Evolutionary conservation across 2,329 filamentous ascomycete species (phyloP).

Genomic region (Corinectria fuckeliana): DNA sequence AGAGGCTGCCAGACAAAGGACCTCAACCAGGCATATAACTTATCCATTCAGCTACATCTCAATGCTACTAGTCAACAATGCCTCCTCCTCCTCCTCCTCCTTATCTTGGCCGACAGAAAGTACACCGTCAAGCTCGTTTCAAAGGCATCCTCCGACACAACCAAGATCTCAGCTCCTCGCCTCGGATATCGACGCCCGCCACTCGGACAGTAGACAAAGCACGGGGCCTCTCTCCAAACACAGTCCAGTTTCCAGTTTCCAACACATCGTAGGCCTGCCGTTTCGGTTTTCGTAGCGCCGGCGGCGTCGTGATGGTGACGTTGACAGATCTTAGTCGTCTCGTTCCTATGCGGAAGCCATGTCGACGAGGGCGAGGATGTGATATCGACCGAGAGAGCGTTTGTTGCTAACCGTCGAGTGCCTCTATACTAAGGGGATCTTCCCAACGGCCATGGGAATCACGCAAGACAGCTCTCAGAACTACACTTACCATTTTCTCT

Average conservation of each 20-base stretch:
- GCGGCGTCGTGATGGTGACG: slow-evolving; percentile 1
- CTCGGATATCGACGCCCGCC: slow-evolving; percentile 16
- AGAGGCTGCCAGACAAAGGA: background rate
- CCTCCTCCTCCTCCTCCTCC: background rate
- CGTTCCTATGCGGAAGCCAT: background rate
- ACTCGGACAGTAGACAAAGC: background rate
- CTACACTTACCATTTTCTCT: background rate
- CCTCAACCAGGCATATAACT: background rate
- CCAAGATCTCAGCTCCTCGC: background rate
- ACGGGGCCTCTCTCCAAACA: background rate
- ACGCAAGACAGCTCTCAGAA: background rate
- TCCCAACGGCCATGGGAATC: background rate
- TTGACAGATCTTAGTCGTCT: slow-evolving; percentile 1
- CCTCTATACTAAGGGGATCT: background rate
- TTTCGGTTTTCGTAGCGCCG: background rate
- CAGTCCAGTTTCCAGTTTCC: background rate
- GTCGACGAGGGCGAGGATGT: background rate
- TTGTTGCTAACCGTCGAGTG: background rate
- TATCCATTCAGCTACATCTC: no score
- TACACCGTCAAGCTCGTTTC: slow-evolving; percentile 10
- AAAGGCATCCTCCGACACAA: slow-evolving; percentile 9
- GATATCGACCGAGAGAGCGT: background rate
- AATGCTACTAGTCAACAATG: background rate
- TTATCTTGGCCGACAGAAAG: background rate
- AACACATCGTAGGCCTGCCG: no score